Evolutionary conservation across 1,284 basidiomycete species (phyloP).

Genomic region (Leucoagaricus sp.): DNA sequence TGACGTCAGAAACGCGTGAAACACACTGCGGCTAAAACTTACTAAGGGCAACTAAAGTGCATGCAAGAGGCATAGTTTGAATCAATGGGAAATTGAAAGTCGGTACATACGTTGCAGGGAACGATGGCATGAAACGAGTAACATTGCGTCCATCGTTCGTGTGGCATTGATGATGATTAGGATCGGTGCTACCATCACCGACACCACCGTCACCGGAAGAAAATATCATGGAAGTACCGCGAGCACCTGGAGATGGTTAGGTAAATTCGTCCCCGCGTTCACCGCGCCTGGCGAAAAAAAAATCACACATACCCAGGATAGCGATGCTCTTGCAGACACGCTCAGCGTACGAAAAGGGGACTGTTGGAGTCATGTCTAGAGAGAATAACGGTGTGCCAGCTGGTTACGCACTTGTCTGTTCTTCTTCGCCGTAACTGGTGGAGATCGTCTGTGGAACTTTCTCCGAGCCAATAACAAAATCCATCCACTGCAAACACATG

Average conservation of each 20-base stretch:
- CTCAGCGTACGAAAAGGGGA: constrained; percentile 61
- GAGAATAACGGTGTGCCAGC: not conserved
- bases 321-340: constrained; percentile 68
- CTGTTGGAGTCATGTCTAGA: constrained; percentile 28
- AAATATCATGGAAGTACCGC: constrained; percentile 67
- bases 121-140: constrained; percentile 58
- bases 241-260: constrained; percentile 41
- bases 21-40: constrained; percentile 5
- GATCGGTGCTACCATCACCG: constrained; percentile 55
- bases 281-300: not conserved
- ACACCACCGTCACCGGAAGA: constrained; percentile 74
- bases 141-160: constrained; percentile 60
- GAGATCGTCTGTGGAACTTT: constrained; percentile 58
- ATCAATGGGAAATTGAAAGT: not conserved
- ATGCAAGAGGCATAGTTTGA: not conserved
- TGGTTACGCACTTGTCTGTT: constrained; percentile 56
- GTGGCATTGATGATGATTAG: constrained; percentile 52
- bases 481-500: constrained; percentile 51
- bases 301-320: constrained; percentile 47
- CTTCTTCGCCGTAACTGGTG: constrained; percentile 71
- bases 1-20: not conserved
- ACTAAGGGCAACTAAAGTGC: constrained; percentile 32
- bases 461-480: constrained; percentile 45
- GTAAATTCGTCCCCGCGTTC: no score
- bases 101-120: constrained; percentile 50